A percentile compares a stretch with the other conserved stretches of the same genome.
phyloP scores from a whole-genome alignment of 495 filamentous ascomycete species.

The Penicillium waksmanii region DNA sequence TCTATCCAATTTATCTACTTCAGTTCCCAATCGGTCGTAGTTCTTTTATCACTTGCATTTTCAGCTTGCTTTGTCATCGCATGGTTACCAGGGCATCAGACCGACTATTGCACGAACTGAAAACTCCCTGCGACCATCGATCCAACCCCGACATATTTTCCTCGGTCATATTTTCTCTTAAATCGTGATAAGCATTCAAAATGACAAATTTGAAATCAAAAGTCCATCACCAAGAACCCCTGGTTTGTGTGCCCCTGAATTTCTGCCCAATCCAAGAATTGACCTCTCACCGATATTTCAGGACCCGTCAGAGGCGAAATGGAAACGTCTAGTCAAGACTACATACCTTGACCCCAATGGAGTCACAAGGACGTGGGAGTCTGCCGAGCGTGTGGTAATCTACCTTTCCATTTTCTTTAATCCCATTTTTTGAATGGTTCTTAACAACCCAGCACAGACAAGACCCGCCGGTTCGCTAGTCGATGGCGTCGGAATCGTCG shows the following conservation, averaged over 20 bases:
- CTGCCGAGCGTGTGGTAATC: constrained; percentile 62
- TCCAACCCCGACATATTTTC: background rate
- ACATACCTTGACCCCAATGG: constrained; percentile 69
- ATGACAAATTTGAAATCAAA: background rate
- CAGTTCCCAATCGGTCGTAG: background rate
- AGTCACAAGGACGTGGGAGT: constrained; percentile 69
- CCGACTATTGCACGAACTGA: background rate
- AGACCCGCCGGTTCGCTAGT: constrained; percentile 64
- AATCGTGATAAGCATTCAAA: background rate
- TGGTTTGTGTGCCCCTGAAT: constrained; percentile 1
- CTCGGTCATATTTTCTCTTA: background rate
- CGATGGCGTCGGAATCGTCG: constrained; percentile 82
- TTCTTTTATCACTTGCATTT: background rate
- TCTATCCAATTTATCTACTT: background rate
- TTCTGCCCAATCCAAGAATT: background rate
- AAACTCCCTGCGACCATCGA: background rate
- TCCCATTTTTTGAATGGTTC: background rate
- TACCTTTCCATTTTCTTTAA: background rate
- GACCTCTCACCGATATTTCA: constrained; percentile 16
- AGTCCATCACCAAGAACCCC: background rate
- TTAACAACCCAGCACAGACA: constrained; percentile 39
- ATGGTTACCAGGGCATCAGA: constrained; percentile 3
- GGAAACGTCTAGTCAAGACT: constrained; percentile 67
- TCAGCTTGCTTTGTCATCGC: constrained; percentile 3
- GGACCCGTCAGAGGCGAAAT: constrained; percentile 59